Base-by-base conservation (phyloP, 768 basidiomycete genomes). In the Trametes meyenii region DNA sequence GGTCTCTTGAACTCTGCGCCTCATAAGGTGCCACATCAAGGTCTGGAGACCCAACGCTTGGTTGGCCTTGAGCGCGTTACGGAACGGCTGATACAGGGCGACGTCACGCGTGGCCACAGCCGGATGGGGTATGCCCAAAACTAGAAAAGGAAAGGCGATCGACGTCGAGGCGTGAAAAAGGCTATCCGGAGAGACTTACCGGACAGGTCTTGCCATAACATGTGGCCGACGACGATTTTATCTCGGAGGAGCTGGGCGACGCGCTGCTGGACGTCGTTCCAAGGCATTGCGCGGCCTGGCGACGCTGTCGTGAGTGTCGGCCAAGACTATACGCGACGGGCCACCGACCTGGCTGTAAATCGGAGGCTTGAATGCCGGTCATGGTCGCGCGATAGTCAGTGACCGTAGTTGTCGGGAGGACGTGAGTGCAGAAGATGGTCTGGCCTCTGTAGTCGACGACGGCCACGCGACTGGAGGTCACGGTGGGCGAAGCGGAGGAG, bases 1-100 rank as follows among this genome's bases (percentile, higher is more conserved):
- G 33, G 84, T 85, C 69, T 90, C 88, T 69, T 89, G 87, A 69
- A 88, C 89, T 33, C 87, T 83, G 67, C 91, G 81, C 58, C 84
- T 81, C 90, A 94, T 90, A 38, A 94, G 81, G 67, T 87, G 87
- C 89, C 89, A 92, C 71, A 86, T 84, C 16, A 94, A 78, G 5
- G 92, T 94, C 68, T 85, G 87, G 38, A 94, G 78, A 26, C 92
- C 90, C 62, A 91, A 76, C 50, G 85, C 72, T 66, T 89, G 86
- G 69, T 87, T 85, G 6, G 85, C 84, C 24, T 84, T 83, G 54
- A 93, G 74, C 1, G 88, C 83, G 58, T 85, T 88, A 68, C 89
- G 82, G 69, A 92, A 93, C 0, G 91, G 91, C 77, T 89, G 82
- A 73, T 91, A 94, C 35, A 94, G 75, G 3, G 86, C 91, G 55